These are phyloP conservation scores for Berberis thunbergii DNA, from an alignment of 164 flowering plant species.

Conservation along the genomic window DNA sequence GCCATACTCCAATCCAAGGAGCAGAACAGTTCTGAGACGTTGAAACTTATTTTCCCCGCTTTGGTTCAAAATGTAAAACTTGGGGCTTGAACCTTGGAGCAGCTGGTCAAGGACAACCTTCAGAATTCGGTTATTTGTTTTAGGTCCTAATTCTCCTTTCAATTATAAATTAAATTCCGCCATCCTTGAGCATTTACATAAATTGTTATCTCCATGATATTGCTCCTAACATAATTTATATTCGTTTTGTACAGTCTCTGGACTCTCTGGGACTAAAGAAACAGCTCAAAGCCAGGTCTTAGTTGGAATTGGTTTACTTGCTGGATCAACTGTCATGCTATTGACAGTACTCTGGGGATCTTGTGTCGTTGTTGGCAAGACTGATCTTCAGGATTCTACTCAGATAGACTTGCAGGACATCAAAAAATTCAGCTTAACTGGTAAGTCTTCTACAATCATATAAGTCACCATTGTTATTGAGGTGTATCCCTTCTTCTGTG, in stretches of 20 bases:
- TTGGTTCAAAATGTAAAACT: too few relatives aligned
- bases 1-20: too few relatives aligned
- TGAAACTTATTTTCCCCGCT: too few relatives aligned
- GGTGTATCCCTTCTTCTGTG: too few relatives aligned
- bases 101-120: too few relatives aligned
- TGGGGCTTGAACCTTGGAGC: too few relatives aligned
- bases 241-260: neutral
- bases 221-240: neutral
- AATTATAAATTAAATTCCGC: too few relatives aligned
- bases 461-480: too few relatives aligned
- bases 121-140: too few relatives aligned
- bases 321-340: neutral
- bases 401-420: constrained; percentile 41
- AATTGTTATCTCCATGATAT: neutral
- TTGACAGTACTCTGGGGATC: neutral
- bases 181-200: too few relatives aligned
- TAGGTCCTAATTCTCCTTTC: too few relatives aligned
- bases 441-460: constrained; percentile 18
- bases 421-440: constrained; percentile 35
- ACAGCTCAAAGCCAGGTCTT: neutral
- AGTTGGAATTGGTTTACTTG: neutral
- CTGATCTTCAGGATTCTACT: constrained; percentile 19
- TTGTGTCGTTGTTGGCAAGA: neutral
- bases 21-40: too few relatives aligned
- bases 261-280: neutral